Evolutionary conservation across 495 filamentous ascomycete genomes (phyloP).

Genomic region (Parathielavia appendiculata): DNA sequence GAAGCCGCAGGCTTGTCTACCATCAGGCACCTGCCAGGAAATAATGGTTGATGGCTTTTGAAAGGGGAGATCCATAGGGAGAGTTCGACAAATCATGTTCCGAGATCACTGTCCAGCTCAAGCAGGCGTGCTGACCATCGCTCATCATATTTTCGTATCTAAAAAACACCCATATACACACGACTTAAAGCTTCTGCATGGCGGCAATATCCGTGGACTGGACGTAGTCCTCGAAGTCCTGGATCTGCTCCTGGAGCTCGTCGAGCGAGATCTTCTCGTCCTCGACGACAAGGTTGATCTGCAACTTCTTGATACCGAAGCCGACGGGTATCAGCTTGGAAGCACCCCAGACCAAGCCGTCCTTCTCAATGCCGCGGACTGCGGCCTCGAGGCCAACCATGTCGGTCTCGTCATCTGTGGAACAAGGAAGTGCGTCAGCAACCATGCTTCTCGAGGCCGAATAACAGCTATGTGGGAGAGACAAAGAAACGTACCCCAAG

Average conservation of each 20-base stretch:
- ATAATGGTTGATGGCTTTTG: no score
- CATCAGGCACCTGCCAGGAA: no score
- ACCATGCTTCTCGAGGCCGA: background rate
- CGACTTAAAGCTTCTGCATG: slow-evolving; percentile 39
- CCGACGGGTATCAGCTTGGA: slow-evolving; percentile 83
- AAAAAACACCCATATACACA: slow-evolving; percentile 19
- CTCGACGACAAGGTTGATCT: slow-evolving; percentile 96
- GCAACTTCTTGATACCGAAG: slow-evolving; percentile 99
- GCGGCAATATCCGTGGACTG: slow-evolving; percentile 87
- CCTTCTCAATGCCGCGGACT: slow-evolving; percentile 82
- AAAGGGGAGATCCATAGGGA: no score
- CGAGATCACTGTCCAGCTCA: no score
- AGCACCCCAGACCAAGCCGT: slow-evolving; percentile 93
- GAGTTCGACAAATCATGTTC: no score
- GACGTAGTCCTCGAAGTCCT: slow-evolving; percentile 86
- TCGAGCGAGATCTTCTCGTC: slow-evolving; percentile 90
- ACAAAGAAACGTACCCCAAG: slow-evolving; percentile 75
- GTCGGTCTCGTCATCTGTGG: slow-evolving; percentile 81
- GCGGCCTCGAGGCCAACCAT: slow-evolving; percentile 74
- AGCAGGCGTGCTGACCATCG: slow-evolving; percentile 3
- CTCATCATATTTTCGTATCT: slow-evolving; percentile 27
- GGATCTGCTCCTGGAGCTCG: slow-evolving; percentile 80
- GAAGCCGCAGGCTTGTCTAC: no score
- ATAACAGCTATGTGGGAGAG: background rate
- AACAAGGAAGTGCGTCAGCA: background rate